A percentile compares a stretch with the other conserved stretches of the same genome.
Evolutionary conservation across 1,284 basidiomycete species (phyloP).

Genomic region (Leccinum solheimii): DNA sequence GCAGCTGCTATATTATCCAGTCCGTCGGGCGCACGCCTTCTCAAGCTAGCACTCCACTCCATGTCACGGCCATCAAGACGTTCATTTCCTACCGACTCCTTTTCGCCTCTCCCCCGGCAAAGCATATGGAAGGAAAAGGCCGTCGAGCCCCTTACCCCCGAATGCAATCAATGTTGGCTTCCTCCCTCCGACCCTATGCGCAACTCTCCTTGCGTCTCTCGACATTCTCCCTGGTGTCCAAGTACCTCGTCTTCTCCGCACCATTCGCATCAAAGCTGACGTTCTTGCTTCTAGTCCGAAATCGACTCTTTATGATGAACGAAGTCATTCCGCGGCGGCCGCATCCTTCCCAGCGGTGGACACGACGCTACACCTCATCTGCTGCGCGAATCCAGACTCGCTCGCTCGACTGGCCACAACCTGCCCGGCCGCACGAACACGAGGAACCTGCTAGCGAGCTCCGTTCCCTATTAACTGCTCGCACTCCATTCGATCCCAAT

Average conservation of each 20-base stretch:
- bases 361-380: slow-evolving; percentile 32
- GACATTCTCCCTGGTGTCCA: slow-evolving; percentile 47
- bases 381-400: slow-evolving; percentile 23
- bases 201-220: slow-evolving; percentile 42
- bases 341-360: slow-evolving; percentile 27
- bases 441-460: slow-evolving; percentile 15
- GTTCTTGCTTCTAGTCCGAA: slow-evolving; percentile 24
- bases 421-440: slow-evolving; percentile 4
- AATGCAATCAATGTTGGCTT: slow-evolving; percentile 28
- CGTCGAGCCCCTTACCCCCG: slow-evolving; percentile 30
- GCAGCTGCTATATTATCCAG: slow-evolving; percentile 26
- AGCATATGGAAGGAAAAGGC: slow-evolving; percentile 54
- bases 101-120: slow-evolving; percentile 51
- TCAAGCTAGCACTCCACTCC: slow-evolving; percentile 23
- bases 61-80: slow-evolving; percentile 33
- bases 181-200: slow-evolving; percentile 30
- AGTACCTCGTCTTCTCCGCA: slow-evolving; percentile 17
- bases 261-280: slow-evolving; percentile 14
- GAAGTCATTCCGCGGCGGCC: slow-evolving; percentile 33
- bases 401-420: slow-evolving; percentile 11
- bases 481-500: slow-evolving; percentile 37
- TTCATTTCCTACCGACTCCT: slow-evolving; percentile 47
- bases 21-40: slow-evolving; percentile 15
- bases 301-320: slow-evolving; percentile 35
- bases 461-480: slow-evolving; percentile 23